Evolutionary conservation across 345 rosid genomes (phyloP), one percentile per base, ranked within the genome.

Genomic region (Gossypium stocksii): DNA sequence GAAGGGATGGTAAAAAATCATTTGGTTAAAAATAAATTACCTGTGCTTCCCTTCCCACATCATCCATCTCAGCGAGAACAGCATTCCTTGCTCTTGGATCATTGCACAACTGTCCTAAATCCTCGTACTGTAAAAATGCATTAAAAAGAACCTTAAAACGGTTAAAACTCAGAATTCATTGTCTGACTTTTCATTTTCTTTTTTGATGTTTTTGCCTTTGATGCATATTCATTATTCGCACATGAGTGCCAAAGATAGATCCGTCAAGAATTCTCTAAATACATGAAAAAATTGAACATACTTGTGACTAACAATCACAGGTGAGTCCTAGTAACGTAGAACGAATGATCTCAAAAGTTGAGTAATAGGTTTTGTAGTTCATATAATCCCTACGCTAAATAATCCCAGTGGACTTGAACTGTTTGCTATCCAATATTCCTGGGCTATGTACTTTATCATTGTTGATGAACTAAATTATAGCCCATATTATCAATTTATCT

Each of bases 1-100:
- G 13, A 20, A 51, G 38, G 52, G 45, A 74, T 27, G 27, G 46
- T 20, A 34, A 2, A 62, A 52, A 72, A 59, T 3, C 58, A 43
- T 7, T 45, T 49, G 29, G 66, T 63, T 70, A 64, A 27, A 38
- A 27, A 41, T 3, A 48, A 19, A 9, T 66, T 79, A 91, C 98
- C 97, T 84, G 88, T 4, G 86, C 90, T 77, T 93, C 93, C 81
- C 76, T 86, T 81, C 89, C 94, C 10, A 83, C 74, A 6, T 15
- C 76, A 76, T 94, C 93, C 97, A 92, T 89, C 70, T 94, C 97
- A 2, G 85, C 80, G 63, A 90, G 92, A 80, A 92, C 97, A 44
- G 87, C 89, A 16, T 83, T 84, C 73, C 85, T 80, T 29, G 81
- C 89, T 81, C 83, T 86, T 57, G 83, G 87, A 79, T 92, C 89